Evolutionary conservation across 164 flowering plant species (phyloP).

Genomic region (Kingdonia uniflora): DNA sequence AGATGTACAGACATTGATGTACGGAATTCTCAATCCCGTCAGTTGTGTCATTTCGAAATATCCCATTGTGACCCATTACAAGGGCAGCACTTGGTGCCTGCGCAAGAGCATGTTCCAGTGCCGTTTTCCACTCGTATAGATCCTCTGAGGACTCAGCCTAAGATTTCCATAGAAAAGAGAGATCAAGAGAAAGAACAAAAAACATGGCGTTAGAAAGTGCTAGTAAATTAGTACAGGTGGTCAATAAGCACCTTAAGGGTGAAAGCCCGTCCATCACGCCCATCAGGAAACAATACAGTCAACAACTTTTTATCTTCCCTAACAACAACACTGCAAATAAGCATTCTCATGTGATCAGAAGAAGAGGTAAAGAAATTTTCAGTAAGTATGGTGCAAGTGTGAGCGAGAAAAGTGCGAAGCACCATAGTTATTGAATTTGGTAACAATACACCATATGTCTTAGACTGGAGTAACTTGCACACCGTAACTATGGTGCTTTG

Average conservation of each 20-base stretch:
- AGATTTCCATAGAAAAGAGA: constrained; percentile 3
- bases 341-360: constrained; percentile 4
- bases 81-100: constrained; percentile 99
- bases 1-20: constrained; percentile 61
- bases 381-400: too few species aligned
- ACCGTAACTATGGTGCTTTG: too few species aligned
- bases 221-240: not conserved
- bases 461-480: too few species aligned
- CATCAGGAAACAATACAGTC: constrained; percentile 97
- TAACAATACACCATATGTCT: too few species aligned
- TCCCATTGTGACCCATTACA: constrained; percentile 95
- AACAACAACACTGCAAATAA: constrained; percentile 76
- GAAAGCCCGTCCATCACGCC: constrained; percentile 97
- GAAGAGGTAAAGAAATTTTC: not conserved
- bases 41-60: constrained; percentile 73
- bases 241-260: constrained; percentile 74
- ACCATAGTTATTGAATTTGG: too few species aligned
- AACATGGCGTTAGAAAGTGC: not conserved
- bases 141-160: constrained; percentile 97
- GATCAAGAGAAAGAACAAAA: constrained; percentile 1
- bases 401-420: too few species aligned
- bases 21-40: constrained; percentile 76
- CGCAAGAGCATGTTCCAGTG: constrained; percentile 88
- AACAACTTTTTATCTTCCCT: constrained; percentile 91
- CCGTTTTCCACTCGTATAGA: constrained; percentile 94